Conservation (phyloP, 345 rosid genomes). For the Hevea brasiliensis region DNA sequence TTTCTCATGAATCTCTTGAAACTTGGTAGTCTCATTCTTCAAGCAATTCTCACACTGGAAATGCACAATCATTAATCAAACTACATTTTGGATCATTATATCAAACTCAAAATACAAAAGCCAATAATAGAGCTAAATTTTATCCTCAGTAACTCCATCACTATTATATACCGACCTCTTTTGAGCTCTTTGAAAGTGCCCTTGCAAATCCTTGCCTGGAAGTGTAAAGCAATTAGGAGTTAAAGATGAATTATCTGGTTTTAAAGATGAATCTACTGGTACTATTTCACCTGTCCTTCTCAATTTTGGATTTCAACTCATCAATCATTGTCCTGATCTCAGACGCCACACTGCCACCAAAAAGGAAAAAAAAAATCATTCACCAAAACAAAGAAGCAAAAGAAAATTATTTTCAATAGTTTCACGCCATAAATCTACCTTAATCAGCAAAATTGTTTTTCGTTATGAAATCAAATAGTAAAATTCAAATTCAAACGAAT, state of each 20-base stretch:
- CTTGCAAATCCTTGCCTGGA: slow-evolving; percentile 63
- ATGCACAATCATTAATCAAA: slow-evolving; percentile 12
- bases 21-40: slow-evolving; percentile 65
- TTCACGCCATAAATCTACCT: background rate
- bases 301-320: slow-evolving; percentile 69
- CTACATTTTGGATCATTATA: background rate
- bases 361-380: background rate
- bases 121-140: background rate
- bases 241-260: background rate
- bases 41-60: slow-evolving; percentile 64
- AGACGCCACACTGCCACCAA: slow-evolving; percentile 57
- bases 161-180: slow-evolving; percentile 55
- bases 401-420: too few species aligned
- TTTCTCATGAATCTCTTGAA: slow-evolving; percentile 58
- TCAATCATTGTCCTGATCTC: slow-evolving; percentile 66
- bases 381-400: background rate
- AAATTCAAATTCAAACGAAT: background rate
- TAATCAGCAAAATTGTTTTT: background rate
- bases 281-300: slow-evolving; percentile 67
- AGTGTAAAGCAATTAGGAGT: background rate
- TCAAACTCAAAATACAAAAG: background rate
- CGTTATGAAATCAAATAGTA: background rate
- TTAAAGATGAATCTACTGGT: background rate
- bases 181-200: slow-evolving; percentile 71
- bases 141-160: slow-evolving; percentile 6